Base-by-base conservation (phyloP, 768 basidiomycete species). In the Agaricus sinodeliciosus region DNA sequence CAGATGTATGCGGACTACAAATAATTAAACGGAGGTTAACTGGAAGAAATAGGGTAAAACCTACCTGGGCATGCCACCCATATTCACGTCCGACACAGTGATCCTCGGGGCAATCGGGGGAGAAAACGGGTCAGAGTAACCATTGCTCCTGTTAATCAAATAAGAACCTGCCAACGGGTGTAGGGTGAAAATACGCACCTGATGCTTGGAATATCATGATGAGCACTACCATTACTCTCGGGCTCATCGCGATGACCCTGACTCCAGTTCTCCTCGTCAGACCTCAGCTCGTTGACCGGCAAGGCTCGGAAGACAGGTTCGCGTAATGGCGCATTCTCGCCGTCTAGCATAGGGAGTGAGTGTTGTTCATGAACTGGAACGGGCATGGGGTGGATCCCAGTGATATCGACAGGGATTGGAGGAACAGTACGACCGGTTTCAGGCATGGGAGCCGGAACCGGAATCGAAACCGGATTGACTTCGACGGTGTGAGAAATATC, bases 21-120 rank as follows among this genome's bases (percentile, higher is more conserved):
- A 36, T 11, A 19, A 16, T 15, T 35, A 12, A 26, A 18, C 3
- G 42, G 37, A 19, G n/a, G 1, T 34, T 4, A 56, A 26, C 15
- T 11, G 3, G 16, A 26, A 45, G 45, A 36, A 31, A 48, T 37
- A 28, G 46, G 18, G 12, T 35, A 49, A 35, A 11, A 63, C 69
- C 4, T 64, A 74, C 71, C 66, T 58, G 36, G 69, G 67, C 51
- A 71, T 67, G 12, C 50, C 48, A 15, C 55, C 39, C 5, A 28
- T 49, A 2, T 60, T 59, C 3, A 58, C 39, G 15, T 60, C 58
- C 15, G 59, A 58, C 16, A 66, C 56, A 12, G 62, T 57, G 25
- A 70, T 65, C 39, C 51, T 59, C 4, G 66, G 67, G 11, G 49
- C 55, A n/a, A 62, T 12, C n/a, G 50, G 54, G 4, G 40, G 41